Evolutionary conservation across 2,329 filamentous ascomycete species (phyloP).

Genomic region (Xylariomycetidae sp.): DNA sequence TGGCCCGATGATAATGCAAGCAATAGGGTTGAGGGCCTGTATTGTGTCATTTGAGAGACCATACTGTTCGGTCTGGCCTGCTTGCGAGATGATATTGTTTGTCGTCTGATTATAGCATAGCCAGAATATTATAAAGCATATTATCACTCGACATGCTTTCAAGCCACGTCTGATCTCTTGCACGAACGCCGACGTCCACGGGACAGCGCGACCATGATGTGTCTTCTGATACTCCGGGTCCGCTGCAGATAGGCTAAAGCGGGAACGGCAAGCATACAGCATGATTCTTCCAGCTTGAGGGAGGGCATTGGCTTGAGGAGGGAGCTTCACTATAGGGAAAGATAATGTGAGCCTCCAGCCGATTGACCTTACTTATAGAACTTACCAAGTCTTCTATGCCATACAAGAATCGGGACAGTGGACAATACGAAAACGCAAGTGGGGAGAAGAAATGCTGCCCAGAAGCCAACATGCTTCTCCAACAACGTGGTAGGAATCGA

Average conservation of each 20-base stretch:
- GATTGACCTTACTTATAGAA: too few species aligned
- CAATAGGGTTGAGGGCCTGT: conserved; percentile 49
- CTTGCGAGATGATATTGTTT: conserved; percentile 51
- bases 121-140: conserved; percentile 9
- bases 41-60: conserved; percentile 53
- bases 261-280: not conserved
- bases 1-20: conserved; percentile 50
- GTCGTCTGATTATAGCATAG: conserved; percentile 50
- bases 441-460: conserved; percentile 6
- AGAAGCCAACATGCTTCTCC: conserved; percentile 5
- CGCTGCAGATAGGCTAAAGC: conserved; percentile 1
- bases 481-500: conserved; percentile 6
- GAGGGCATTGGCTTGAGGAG: not conserved
- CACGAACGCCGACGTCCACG: not conserved
- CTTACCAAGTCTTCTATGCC: not conserved
- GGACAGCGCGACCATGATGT: not conserved
- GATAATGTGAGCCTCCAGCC: too few species aligned
- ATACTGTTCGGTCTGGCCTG: conserved; percentile 45
- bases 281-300: not conserved
- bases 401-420: conserved; percentile 1
- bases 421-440: conserved; percentile 1
- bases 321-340: conserved; percentile 1
- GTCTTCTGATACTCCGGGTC: not conserved
- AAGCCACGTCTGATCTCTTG: conserved; percentile 1
- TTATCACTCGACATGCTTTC: not conserved